Conservation (phyloP, 192 early-diverging fungal species). For the Gryganskiella cystojenkinii region DNA sequence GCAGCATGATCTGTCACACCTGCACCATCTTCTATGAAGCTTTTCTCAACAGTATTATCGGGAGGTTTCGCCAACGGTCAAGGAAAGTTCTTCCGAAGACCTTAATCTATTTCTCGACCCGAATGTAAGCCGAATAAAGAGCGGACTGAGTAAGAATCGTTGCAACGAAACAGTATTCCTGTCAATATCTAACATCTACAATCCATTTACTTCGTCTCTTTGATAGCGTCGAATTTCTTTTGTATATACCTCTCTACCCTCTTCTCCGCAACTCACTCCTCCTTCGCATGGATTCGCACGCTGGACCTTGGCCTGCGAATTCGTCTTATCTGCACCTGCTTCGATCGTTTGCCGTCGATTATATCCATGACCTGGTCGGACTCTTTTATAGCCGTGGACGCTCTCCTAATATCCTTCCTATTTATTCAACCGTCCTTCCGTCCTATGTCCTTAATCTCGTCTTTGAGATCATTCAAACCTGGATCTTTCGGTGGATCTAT, state of each 20-base stretch:
- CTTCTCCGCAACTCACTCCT: constrained; percentile 44
- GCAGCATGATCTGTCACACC: constrained; percentile 52
- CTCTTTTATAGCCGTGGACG: constrained; percentile 38
- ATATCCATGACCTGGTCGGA: constrained; percentile 48
- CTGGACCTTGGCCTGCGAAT: constrained; percentile 38
- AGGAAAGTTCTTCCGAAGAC: constrained; percentile 34
- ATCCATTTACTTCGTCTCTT: not conserved
- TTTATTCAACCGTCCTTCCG: constrained; percentile 45
- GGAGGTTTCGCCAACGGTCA: constrained; percentile 34
- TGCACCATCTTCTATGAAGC: constrained; percentile 54
- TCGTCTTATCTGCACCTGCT: constrained; percentile 30
- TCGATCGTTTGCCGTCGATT: constrained; percentile 34
- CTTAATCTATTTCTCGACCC: constrained; percentile 34
- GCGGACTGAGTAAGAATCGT: too few species aligned
- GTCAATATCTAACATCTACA: too few species aligned
- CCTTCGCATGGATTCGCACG: constrained; percentile 37
- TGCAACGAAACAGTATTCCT: too few species aligned
- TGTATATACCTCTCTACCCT: constrained; percentile 52
- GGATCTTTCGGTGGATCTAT: constrained; percentile 52
- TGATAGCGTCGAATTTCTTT: constrained; percentile 36
- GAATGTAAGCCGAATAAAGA: constrained; percentile 44
- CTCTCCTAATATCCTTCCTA: constrained; percentile 36
- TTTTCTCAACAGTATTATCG: constrained; percentile 48
- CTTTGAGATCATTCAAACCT: constrained; percentile 51
- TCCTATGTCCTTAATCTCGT: constrained; percentile 45